Evolutionary conservation across 2,329 filamentous ascomycete species (phyloP), one percentile per base, ranked within the genome.

Genomic region (Paraphaeosphaeria minitans): DNA sequence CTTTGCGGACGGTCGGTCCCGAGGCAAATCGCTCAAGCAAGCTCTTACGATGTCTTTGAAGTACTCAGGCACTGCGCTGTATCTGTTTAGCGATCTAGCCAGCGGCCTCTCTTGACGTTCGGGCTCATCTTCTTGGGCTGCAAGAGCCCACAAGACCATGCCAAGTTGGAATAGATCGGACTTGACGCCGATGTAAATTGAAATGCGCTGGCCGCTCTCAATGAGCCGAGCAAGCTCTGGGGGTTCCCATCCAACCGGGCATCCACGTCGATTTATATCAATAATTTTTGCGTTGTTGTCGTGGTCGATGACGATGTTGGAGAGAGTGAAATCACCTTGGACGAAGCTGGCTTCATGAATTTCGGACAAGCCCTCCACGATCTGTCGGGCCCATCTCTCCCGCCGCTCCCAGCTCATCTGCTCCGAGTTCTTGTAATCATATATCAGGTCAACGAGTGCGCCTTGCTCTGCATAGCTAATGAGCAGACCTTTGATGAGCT

Each of bases 181-280:
- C 78, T 99, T 99, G 73, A 97, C 93, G 13, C 95, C 94, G 73
- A 99, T 98, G 72, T 96, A 97, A 89, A 98, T 97, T 47, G 91
- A 90, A 54, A 99, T 93, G 31, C 92, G 86, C 76, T 97, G 93
- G 58, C 91, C 91, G 75, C 89, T 93, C 64, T 94, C 89, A 60
- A 98, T 92, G 56, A 98, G 86, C 6, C 86, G 85, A 16, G 89
- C 89, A 56, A 96, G 90, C 78, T 99, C 95, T 4, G 95, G 95
- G 2, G 95, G 93, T 67, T 99, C 95, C 95, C 95, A 99, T 24
- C 94, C 94, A 4, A 98, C 91, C 0, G 95, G 95, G 70, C 95
- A 99, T n/a, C 95, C 95, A 68, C 95, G 85, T 56, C 95, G 86
- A 79, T 99, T 99, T 80, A 99, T 97, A 77, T 99, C 95, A 72